Evolutionary conservation across 345 rosid species (phyloP).

Genomic region (Euclidium syriacum): DNA sequence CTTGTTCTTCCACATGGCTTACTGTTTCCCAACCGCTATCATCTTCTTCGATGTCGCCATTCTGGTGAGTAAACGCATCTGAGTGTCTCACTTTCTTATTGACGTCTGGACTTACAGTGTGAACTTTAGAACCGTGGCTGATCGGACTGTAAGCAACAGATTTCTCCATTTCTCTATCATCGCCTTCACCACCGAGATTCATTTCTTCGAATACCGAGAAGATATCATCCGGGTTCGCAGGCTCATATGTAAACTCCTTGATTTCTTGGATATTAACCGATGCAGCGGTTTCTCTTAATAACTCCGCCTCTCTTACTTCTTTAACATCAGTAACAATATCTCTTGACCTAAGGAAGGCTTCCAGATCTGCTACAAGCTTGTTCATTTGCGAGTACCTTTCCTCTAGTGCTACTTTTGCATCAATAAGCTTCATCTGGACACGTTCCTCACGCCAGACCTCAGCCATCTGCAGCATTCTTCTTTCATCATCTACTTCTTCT

Average conservation of each 20-base stretch:
- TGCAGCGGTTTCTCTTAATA: conserved; percentile 52
- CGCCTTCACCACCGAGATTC: conserved; percentile 39
- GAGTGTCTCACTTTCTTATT: conserved; percentile 43
- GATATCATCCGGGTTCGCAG: conserved; percentile 64
- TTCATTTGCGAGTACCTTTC: conserved; percentile 44
- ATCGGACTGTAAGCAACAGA: conserved; percentile 36
- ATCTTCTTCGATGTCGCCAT: conserved; percentile 63
- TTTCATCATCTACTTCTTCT: conserved; percentile 77
- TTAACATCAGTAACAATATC: conserved; percentile 28
- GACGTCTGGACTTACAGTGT: conserved; percentile 40
- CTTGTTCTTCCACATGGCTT: conserved; percentile 89
- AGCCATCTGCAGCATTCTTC: conserved; percentile 94
- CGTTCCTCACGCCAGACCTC: conserved; percentile 99
- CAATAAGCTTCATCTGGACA: conserved; percentile 87
- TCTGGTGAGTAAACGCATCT: conserved; percentile 33
- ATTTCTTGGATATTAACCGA: conserved; percentile 51
- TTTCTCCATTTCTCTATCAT: conserved; percentile 36
- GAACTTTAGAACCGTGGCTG: conserved; percentile 48
- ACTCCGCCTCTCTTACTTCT: conserved; percentile 37
- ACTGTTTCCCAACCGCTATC: conserved; percentile 99
- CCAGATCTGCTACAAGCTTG: conserved; percentile 58
- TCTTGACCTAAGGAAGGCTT: conserved; percentile 47
- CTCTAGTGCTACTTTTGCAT: conserved; percentile 58
- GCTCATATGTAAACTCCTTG: conserved; percentile 66
- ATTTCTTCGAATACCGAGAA: conserved; percentile 64